Percentiles rank a stretch among this genome's conserved stretches.
These are phyloP conservation scores for Echinochloa phyllopogon DNA, from an alignment of 176 grass and related monocot genomes.

Conservation along the genomic window DNA sequence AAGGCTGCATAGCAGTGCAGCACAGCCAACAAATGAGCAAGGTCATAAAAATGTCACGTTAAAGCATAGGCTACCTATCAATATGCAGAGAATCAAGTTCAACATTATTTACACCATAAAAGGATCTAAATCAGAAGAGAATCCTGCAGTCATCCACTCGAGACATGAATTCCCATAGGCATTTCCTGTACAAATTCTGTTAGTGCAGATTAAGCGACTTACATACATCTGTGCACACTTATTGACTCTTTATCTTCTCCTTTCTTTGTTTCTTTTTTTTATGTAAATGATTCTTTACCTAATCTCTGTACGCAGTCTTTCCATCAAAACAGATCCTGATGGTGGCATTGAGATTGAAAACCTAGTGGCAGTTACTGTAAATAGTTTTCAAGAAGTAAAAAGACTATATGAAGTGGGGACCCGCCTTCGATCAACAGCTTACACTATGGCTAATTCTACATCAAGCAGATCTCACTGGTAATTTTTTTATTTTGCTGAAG, in stretches of 20 bases:
- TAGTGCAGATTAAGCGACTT: conserved; percentile 13
- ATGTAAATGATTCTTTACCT: conserved; percentile 29
- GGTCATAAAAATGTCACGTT: conserved; percentile 6
- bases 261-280: conserved; percentile 22
- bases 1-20: neutral
- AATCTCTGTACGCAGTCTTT: conserved; percentile 59
- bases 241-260: conserved; percentile 1
- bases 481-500: conserved; percentile 36
- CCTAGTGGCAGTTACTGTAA: conserved; percentile 74
- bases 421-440: conserved; percentile 82
- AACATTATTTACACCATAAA: conserved; percentile 17
- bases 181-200: conserved; percentile 27
- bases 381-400: conserved; percentile 84
- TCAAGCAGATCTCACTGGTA: conserved; percentile 99
- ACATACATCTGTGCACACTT: conserved; percentile 1
- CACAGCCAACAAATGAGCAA: conserved; percentile 19
- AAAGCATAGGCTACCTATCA: neutral
- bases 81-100: neutral
- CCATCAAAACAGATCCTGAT: conserved; percentile 77
- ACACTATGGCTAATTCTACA: conserved; percentile 84
- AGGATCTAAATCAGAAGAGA: conserved; percentile 5
- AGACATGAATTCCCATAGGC: conserved; percentile 25
- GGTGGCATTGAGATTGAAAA: conserved; percentile 88
- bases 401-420: conserved; percentile 82
- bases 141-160: neutral